Evolutionary conservation across 129 eudicot genomes (phyloP).

Genomic region (Helianthus tuberosus): DNA sequence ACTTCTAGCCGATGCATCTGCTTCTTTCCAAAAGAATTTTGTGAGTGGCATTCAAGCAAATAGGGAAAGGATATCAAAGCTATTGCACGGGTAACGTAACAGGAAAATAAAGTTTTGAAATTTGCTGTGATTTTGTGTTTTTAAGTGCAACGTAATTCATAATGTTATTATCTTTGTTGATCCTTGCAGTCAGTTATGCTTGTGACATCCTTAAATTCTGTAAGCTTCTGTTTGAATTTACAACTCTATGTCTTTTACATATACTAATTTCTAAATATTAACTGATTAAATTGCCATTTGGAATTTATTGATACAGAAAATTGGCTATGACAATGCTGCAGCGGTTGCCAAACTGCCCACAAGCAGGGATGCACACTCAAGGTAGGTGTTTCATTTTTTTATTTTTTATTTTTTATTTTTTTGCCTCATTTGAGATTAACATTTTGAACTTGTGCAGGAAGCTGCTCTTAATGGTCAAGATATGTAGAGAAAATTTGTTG

Average conservation of each 20-base stretch:
- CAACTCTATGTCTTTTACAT: neutral
- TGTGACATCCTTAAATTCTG: constrained; percentile 93
- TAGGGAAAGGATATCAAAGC: constrained; percentile 74
- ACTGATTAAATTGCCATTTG: constrained; percentile 14
- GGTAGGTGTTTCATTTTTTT: constrained; percentile 48
- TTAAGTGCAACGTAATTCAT: constrained; percentile 21
- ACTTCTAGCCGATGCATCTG: constrained; percentile 90
- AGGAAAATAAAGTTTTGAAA: neutral
- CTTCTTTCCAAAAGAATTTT: constrained; percentile 95
- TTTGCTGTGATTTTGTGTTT: neutral
- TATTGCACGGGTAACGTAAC: constrained; percentile 69
- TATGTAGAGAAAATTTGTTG: no score
- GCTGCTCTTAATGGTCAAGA: constrained; percentile 83
- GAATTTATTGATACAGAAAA: constrained; percentile 57
- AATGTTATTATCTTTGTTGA: constrained; percentile 11
- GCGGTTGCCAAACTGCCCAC: constrained; percentile 96
- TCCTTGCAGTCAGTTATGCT: constrained; percentile 97
- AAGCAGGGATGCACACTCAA: constrained; percentile 94
- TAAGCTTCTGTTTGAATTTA: constrained; percentile 47
- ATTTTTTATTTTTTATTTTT: no score
- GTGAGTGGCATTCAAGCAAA: constrained; percentile 96
- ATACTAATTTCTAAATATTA: neutral
- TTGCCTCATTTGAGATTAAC: neutral
- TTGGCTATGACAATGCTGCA: constrained; percentile 98
- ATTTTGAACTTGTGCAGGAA: constrained; percentile 57